Evolutionary conservation across 2,329 filamentous ascomycete species (phyloP), one percentile per base, ranked within the genome.

Genomic region (Lachnellula arida): DNA sequence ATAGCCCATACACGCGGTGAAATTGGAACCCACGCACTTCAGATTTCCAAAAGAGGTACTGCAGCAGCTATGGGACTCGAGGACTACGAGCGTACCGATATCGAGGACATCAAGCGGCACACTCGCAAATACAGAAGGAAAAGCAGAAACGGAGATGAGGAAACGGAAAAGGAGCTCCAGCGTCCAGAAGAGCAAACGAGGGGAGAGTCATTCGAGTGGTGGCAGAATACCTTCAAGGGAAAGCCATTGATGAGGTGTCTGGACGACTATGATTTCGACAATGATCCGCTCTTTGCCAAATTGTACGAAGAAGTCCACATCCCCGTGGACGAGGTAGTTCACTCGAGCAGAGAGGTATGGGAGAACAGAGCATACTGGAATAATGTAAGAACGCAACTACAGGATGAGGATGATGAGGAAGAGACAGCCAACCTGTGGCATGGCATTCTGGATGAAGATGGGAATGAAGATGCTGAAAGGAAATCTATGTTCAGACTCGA

Each of bases 361-460:
- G 35, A 61, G 43, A 47, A 46, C 17, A 60, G 59, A 54, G 54
- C 54, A 12, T 65, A 59, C 51, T 66, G 64, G 64, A 54, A 57
- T 5, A 53, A 62, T 14, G 32, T 65, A 15, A 60, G 62, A 47
- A 51, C 28, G 35, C 37, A 59, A 9, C 46, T 66, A 22, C 6
- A 23, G 8, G 12, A 51, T 17, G 8, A 22, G 17, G 11, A 51
- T 19, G 52, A 58, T 2, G 56, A 61, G 2, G 52, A 51, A 17
- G 40, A 44, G 17, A 35, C 48, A 35, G 19, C 44, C 19, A 19
- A 50, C n/a, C 40, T 50, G 3, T 47, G 44, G 49, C 43, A n/a
- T 11, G 47, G 28, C 25, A 19, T 42, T 32, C 14, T 17, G 42
- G 22, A n/a, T 17, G 11, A 9, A 23, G 14, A 25, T 9, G 15